These are phyloP conservation scores for Pisolithus sp. DNA, from an alignment of 768 basidiomycete species.

Conservation along the genomic window DNA sequence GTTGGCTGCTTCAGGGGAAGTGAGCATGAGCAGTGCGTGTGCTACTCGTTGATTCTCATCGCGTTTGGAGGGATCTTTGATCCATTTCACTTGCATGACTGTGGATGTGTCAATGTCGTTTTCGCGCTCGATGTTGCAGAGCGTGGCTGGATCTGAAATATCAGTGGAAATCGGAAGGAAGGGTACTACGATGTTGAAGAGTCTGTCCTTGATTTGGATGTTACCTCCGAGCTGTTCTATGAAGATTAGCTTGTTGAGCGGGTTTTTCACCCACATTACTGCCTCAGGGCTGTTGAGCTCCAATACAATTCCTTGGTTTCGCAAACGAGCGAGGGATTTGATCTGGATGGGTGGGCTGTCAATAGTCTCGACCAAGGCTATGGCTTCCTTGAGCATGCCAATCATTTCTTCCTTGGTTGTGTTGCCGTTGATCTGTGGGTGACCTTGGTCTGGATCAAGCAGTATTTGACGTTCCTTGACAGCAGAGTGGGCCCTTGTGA, in stretches of 20 bases:
- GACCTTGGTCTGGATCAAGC: too few relatives aligned
- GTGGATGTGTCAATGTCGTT: slow-evolving; percentile 4
- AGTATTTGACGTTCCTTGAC: too few relatives aligned
- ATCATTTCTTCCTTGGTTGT: too few relatives aligned
- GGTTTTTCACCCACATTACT: too few relatives aligned
- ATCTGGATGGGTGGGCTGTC: too few relatives aligned
- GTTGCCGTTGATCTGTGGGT: too few relatives aligned
- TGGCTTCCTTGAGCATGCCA: too few relatives aligned
- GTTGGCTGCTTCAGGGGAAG: slow-evolving; percentile 17
- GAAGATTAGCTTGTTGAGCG: too few relatives aligned
- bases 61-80: slow-evolving; percentile 19
- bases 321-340: too few relatives aligned
- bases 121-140: slow-evolving; percentile 8
- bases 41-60: slow-evolving; percentile 14
- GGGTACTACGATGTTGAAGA: slow-evolving; percentile 11
- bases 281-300: slow-evolving; percentile 7
- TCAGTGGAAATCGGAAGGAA: slow-evolving; percentile 17
- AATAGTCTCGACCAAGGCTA: too few relatives aligned
- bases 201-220: not conserved
- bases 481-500: too few relatives aligned
- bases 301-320: slow-evolving; percentile 5
- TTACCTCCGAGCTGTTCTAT: not conserved
- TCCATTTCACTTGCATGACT: slow-evolving; percentile 17
- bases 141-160: not conserved
- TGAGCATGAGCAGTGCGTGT: slow-evolving; percentile 19